Evolutionary conservation across 164 flowering plant genomes (phyloP).

Genomic region (Macadamia integrifolia): DNA sequence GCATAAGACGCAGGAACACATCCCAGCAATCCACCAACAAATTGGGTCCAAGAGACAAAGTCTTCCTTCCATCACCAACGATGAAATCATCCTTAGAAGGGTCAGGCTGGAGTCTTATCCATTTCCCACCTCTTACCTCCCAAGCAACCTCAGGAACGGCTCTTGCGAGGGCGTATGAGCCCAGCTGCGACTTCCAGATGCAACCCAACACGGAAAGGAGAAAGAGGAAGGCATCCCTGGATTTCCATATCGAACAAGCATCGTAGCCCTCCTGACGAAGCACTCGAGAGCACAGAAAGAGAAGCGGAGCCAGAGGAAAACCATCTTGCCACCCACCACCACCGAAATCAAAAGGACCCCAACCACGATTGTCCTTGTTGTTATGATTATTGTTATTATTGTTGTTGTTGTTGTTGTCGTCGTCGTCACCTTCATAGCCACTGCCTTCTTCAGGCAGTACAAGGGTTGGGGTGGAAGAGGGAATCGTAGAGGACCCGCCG

Average conservation of each 20-base stretch:
- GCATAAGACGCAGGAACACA: constrained; percentile 46
- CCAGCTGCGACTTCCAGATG: constrained; percentile 16
- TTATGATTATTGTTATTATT: constrained; percentile 5
- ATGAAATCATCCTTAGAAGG: constrained; percentile 43
- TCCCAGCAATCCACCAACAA: constrained; percentile 41
- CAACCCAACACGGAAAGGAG: constrained; percentile 17
- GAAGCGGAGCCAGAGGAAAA: background rate
- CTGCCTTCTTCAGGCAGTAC: background rate
- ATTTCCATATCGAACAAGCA: background rate
- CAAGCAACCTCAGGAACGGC: constrained; percentile 29
- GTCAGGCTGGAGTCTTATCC: constrained; percentile 47
- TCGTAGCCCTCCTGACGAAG: background rate
- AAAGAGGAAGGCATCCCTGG: constrained; percentile 7
- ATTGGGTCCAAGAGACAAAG: constrained; percentile 11
- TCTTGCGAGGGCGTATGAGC: constrained; percentile 33
- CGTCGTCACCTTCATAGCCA: constrained; percentile 7
- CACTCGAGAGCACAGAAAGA: constrained; percentile 7
- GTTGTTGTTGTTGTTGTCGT: constrained; percentile 4
- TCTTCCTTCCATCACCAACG: constrained; percentile 7
- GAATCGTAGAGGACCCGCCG: background rate
- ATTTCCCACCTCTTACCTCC: constrained; percentile 74
- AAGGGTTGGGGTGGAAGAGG: background rate
- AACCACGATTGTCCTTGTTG: constrained; percentile 13
- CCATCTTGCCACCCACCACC: constrained; percentile 11
- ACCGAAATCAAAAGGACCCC: constrained; percentile 13